Conservation (phyloP, 2,329 filamentous ascomycete species). For the Nigrospora osmanthi region DNA sequence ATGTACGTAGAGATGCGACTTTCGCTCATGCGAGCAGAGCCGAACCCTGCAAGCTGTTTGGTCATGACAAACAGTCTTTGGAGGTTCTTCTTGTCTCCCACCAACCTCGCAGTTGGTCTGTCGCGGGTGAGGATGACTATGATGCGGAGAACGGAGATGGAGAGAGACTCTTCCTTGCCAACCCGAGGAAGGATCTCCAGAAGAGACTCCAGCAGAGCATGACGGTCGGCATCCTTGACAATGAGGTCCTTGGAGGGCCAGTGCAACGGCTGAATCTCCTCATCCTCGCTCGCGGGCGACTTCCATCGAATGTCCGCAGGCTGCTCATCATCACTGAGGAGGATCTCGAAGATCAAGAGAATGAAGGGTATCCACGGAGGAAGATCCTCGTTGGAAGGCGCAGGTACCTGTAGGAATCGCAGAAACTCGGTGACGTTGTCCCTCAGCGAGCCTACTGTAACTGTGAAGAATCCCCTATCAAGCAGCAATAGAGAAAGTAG, state of each 20-base stretch:
- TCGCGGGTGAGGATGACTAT: constrained; percentile 82
- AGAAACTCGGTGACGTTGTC: constrained; percentile 71
- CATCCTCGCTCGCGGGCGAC: constrained; percentile 39
- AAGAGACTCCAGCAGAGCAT: constrained; percentile 66
- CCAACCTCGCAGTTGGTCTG: constrained; percentile 62
- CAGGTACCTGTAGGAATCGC: constrained; percentile 66
- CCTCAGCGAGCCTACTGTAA: constrained; percentile 66
- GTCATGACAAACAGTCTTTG: constrained; percentile 91
- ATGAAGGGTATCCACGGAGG: constrained; percentile 91
- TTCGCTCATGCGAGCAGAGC: constrained; percentile 62
- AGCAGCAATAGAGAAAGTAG: constrained; percentile 82
- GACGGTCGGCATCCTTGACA: constrained; percentile 58
- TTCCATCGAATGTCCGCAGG: constrained; percentile 69
- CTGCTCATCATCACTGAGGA: constrained; percentile 83
- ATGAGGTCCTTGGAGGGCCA: constrained; percentile 53
- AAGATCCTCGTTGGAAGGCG: constrained; percentile 65
- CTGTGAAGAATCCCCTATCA: constrained; percentile 71
- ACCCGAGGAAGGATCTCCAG: constrained; percentile 78
- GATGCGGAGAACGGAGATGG: constrained; percentile 74
- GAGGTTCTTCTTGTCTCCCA: constrained; percentile 84
- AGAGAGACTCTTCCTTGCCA: constrained; percentile 78
- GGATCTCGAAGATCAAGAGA: constrained; percentile 79
- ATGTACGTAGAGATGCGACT: constrained; percentile 52
- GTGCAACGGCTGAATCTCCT: constrained; percentile 43
- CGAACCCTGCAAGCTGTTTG: constrained; percentile 77